Evolutionary conservation across 352 stramenopile species (phyloP), one percentile per base, ranked within the genome.

Genomic region (Pythium aquatile): DNA sequence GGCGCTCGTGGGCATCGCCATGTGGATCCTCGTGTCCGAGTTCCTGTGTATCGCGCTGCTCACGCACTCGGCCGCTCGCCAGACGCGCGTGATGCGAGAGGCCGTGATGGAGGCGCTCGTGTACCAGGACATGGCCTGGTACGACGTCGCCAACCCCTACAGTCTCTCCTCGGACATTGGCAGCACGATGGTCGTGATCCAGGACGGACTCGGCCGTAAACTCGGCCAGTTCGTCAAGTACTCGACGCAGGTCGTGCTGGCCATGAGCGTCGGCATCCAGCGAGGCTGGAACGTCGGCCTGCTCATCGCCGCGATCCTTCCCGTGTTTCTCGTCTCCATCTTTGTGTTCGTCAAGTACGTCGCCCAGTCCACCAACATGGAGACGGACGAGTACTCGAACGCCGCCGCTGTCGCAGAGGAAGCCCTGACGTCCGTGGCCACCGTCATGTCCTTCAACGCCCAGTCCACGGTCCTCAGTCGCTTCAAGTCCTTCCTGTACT

Each of bases 151-250:
- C 46, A 63, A 63, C 47, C 58, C 58, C n/a, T 63, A 46, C 58
- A 71, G 85, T 55, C 68, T 89, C 8, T 72, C 66, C 0, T 78
- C 80, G 9, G 64, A 76, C 17, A 76, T 86, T 0, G 76, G 77
- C 2, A 79, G 85, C 68, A 76, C 78, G 14, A 84, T 76, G 8
- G 51, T 76, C 67, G 16, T 63, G 30, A 63, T 63, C 46, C 58
- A 63, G 32, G 58, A 63, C 35, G 58, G 58, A 6, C 58, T 63
- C 54, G 71, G 71, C 20, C 71, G 71, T 24, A 78, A 78, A 49
- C 42, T 78, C 33, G 71, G 68, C 14, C 68, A 77, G 40, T 69
- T 65, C n/a, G 35, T 73, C 58, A 70, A 77, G 33, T 78, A 76
- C 56, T 33, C 33, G 28, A 62, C 70, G 16, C 81, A 78, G 69